phyloP scores from a whole-genome alignment of 208 protist species.

The Wallacemonas sp. region DNA sequence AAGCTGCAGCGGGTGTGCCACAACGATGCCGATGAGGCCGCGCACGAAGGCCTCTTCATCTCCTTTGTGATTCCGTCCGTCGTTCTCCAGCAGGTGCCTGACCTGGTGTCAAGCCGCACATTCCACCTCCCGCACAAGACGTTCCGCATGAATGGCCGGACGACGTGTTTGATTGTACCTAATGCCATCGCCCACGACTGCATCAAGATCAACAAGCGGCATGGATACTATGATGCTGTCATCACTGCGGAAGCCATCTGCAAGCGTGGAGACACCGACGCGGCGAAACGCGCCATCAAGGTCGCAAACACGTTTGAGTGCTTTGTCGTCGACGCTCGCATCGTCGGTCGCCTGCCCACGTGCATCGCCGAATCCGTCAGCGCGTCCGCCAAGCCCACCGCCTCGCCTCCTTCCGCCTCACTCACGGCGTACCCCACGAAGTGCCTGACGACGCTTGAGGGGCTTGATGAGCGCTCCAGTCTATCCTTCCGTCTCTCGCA shows the following conservation, averaged over 20 bases:
- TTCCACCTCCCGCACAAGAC: constrained; percentile 64
- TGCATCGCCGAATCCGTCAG: constrained; percentile 32
- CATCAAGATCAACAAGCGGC: constrained; percentile 83
- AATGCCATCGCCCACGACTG: constrained; percentile 68
- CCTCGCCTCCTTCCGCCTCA: constrained; percentile 2
- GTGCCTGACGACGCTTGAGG: constrained; percentile 50
- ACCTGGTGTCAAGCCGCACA: constrained; percentile 35
- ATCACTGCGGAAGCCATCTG: constrained; percentile 84
- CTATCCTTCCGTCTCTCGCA: constrained; percentile 72
- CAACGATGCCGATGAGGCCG: constrained; percentile 20
- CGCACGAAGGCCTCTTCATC: constrained; percentile 59
- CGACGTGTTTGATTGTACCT: constrained; percentile 79
- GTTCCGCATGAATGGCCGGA: constrained; percentile 58
- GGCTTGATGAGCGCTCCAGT: constrained; percentile 51
- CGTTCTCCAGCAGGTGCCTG: constrained; percentile 57
- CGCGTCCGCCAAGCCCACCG: background rate
- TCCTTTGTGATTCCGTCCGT: constrained; percentile 67
- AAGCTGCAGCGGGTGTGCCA: constrained; percentile 69
- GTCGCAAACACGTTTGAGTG: constrained; percentile 77
- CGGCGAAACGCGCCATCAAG: constrained; percentile 44
- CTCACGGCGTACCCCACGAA: constrained; percentile 15
- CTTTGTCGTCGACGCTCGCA: constrained; percentile 79
- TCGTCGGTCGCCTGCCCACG: constrained; percentile 57
- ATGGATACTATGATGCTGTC: constrained; percentile 85
- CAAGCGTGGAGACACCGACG: constrained; percentile 61